Conservation (phyloP, 2,329 filamentous ascomycete species). For the Aspergillus fijiensis region DNA sequence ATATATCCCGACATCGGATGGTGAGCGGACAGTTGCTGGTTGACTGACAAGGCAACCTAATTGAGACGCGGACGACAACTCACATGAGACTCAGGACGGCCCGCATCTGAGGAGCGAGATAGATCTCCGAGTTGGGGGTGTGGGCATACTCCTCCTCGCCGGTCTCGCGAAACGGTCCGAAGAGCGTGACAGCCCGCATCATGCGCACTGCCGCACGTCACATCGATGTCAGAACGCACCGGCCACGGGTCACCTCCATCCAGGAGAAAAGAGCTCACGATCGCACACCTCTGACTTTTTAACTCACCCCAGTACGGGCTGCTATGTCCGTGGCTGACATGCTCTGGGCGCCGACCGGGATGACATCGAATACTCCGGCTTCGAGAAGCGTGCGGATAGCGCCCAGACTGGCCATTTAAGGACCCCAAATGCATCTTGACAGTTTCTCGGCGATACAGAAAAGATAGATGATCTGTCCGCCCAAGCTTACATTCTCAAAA, state of each 20-base stretch:
- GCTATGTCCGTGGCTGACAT: conserved; percentile 15
- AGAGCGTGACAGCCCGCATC: conserved; percentile 20
- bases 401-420: conserved; percentile 11
- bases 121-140: conserved; percentile 21
- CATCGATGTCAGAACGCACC: not conserved
- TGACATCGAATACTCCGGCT: conserved; percentile 22
- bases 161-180: conserved; percentile 20
- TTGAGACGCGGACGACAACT: not conserved
- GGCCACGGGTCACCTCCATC: too few species aligned
- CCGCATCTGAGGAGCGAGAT: conserved; percentile 14
- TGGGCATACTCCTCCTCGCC: conserved; percentile 22
- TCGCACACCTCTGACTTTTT: conserved; percentile 10
- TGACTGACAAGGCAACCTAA: too few species aligned
- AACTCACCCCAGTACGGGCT: conserved; percentile 10
- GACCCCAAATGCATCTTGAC: not conserved
- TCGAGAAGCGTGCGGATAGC: conserved; percentile 23
- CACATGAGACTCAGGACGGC: conserved; percentile 17
- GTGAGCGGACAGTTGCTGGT: too few species aligned
- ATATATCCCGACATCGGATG: not conserved
- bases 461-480: too few species aligned
- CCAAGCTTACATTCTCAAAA: conserved; percentile 14
- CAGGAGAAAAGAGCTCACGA: too few species aligned
- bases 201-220: conserved; percentile 16
- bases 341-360: conserved; percentile 19
- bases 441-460: not conserved